Percentiles rank a stretch among this genome's conserved stretches.
Conservation (phyloP, 2,329 filamentous ascomycete species). For the Colletotrichum acutatum region DNA sequence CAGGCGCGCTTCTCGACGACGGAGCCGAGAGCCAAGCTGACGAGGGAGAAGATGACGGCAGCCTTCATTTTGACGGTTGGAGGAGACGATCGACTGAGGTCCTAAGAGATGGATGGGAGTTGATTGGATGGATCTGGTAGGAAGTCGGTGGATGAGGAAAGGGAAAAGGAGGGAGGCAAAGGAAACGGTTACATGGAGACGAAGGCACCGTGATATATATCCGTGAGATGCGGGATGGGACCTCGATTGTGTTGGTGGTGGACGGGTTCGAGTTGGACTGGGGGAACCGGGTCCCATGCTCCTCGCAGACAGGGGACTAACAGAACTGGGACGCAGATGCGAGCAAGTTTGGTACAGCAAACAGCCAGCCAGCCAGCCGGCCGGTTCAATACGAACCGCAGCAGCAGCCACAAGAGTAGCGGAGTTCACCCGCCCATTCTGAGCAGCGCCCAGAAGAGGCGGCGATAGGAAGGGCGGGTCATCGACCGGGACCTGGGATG, state of each 20-base stretch:
- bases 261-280: neutral
- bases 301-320: conserved; percentile 7
- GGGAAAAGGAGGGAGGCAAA: conserved; percentile 10
- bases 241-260: neutral
- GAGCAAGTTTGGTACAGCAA: conserved; percentile 9
- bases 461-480: conserved; percentile 24
- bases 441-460: conserved; percentile 6
- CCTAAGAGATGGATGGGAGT: conserved; percentile 34
- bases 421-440: conserved; percentile 24
- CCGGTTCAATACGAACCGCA: conserved; percentile 27
- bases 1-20: conserved; percentile 49
- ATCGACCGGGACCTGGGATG: conserved; percentile 19
- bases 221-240: conserved; percentile 9
- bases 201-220: conserved; percentile 36
- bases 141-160: conserved; percentile 38
- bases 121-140: conserved; percentile 36
- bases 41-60: conserved; percentile 50
- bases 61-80: conserved; percentile 53
- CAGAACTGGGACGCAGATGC: neutral
- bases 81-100: conserved; percentile 36
- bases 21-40: conserved; percentile 49
- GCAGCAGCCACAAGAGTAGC: conserved; percentile 22
- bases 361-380: neutral
- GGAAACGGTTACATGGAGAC: conserved; percentile 24
- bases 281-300: conserved; percentile 7